phyloP scores from a whole-genome alignment of 768 basidiomycete species.

The Tulasnella sp. region DNA sequence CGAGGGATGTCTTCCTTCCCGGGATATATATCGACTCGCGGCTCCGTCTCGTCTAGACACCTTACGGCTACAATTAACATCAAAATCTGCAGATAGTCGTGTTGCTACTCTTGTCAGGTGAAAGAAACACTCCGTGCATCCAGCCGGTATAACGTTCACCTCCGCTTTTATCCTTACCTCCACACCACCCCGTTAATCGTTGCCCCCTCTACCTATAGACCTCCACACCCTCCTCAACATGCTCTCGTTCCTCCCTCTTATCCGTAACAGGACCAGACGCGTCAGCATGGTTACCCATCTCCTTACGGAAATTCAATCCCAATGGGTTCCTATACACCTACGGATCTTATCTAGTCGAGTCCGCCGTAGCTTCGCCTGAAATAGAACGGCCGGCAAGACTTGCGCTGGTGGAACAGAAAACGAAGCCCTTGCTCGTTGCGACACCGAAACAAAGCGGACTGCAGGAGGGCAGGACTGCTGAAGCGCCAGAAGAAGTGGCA shows the following conservation, averaged over 20 bases:
- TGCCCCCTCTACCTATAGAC: conserved; percentile 42
- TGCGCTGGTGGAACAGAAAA: neutral
- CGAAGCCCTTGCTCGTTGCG: neutral
- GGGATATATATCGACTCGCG: neutral
- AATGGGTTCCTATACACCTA: conserved; percentile 88
- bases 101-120: conserved; percentile 86
- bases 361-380: neutral
- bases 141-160: conserved; percentile 51
- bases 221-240: conserved; percentile 91
- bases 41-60: neutral
- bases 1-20: neutral
- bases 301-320: conserved; percentile 89
- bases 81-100: conserved; percentile 46
- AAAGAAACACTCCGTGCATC: conserved; percentile 90
- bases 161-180: neutral
- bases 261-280: conserved; percentile 55
- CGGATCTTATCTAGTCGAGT: conserved; percentile 45
- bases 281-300: conserved; percentile 91
- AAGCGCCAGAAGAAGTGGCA: neutral
- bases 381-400: neutral
- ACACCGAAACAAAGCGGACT: neutral
- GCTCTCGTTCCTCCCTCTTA: conserved; percentile 65
- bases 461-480: neutral
- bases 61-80: neutral
- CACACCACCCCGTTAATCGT: neutral